Conservation (phyloP, 148 eudicot genomes). For the Rhododendron ferrugineum region DNA sequence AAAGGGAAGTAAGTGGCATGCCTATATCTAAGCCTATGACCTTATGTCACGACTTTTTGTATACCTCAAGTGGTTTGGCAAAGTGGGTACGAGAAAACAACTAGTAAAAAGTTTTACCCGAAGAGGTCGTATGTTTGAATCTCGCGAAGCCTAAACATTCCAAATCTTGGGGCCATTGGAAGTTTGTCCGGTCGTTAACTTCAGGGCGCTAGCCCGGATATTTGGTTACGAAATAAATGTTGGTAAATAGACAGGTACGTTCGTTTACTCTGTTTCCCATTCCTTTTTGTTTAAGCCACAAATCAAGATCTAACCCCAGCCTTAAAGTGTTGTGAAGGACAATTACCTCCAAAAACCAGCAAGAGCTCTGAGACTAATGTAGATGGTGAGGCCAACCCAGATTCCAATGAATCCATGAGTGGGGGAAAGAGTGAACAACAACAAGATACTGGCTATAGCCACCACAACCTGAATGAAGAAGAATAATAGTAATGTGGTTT, state of each 20-base stretch:
- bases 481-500: not conserved
- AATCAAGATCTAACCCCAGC: not conserved
- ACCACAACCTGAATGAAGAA: conserved; percentile 46
- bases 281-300: not conserved
- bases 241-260: not conserved
- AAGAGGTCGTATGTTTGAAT: no score
- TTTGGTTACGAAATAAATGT: not conserved
- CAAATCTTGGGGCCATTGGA: not conserved
- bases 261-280: not conserved
- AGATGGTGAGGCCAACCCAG: conserved; percentile 71
- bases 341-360: conserved; percentile 83
- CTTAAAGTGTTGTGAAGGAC: not conserved
- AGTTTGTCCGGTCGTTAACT: not conserved
- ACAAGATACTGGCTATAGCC: conserved; percentile 54
- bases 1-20: not conserved
- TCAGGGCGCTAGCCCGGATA: not conserved
- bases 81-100: not conserved
- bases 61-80: not conserved
- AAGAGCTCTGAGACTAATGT: conserved; percentile 74
- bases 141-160: not conserved
- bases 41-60: not conserved
- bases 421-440: conserved; percentile 43
- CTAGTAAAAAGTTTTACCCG: no score
- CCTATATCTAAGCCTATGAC: not conserved
- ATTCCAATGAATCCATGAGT: conserved; percentile 63